Percentiles rank a stretch among this genome's conserved stretches.
Conservation (phyloP, 2,329 filamentous ascomycete species). For the Aspergillus sp. region DNA sequence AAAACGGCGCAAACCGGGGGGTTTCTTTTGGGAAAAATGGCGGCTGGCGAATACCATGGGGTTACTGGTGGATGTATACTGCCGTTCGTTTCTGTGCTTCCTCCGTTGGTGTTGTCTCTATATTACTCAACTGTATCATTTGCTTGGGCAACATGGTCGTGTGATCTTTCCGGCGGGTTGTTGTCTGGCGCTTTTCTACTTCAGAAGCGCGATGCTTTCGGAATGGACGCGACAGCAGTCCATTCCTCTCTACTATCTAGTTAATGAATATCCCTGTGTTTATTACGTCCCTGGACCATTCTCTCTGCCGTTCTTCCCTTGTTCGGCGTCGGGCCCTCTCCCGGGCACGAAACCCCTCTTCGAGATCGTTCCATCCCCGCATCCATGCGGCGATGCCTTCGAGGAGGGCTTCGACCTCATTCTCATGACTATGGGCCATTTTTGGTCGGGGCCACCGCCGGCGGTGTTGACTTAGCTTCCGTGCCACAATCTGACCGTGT, state of each 20-base stretch:
- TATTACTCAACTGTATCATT: constrained; percentile 6
- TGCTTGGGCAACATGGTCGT: not conserved
- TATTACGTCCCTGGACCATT: not conserved
- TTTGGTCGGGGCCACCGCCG: constrained; percentile 8
- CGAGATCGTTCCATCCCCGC: constrained; percentile 42
- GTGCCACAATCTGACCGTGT: constrained; percentile 13
- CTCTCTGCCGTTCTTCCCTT: not conserved
- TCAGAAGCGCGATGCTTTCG: too few species aligned
- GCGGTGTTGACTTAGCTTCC: constrained; percentile 4
- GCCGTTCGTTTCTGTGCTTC: constrained; percentile 7
- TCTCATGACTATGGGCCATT: constrained; percentile 10
- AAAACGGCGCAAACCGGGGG: constrained; percentile 24
- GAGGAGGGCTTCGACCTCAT: constrained; percentile 28
- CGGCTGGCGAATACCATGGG: constrained; percentile 26
- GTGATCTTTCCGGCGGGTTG: too few species aligned
- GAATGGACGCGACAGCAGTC: too few species aligned
- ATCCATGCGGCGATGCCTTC: constrained; percentile 44
- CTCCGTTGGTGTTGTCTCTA: constrained; percentile 1
- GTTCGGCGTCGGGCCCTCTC: constrained; percentile 55
- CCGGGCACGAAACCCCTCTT: constrained; percentile 42
- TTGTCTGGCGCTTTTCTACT: too few species aligned
- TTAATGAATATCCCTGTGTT: too few species aligned
- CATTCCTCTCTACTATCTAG: too few species aligned
- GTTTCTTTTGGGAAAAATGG: constrained; percentile 24
- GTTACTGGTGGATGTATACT: constrained; percentile 14